Percentiles rank a stretch among this genome's conserved stretches.
phyloP scores from a whole-genome alignment of 306 rosid species.

The Corylus heterophylla region DNA sequence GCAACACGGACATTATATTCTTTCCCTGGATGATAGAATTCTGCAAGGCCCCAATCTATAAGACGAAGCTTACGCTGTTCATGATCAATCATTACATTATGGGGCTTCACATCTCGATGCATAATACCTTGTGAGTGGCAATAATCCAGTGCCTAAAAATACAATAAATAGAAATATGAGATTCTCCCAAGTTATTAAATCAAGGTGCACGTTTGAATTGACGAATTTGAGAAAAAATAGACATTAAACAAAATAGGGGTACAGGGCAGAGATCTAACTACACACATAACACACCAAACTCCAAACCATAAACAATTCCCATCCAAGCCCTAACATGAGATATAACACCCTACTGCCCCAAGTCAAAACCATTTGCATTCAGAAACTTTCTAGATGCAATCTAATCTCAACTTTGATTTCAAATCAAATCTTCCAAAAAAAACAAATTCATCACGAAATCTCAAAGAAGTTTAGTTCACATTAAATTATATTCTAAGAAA shows the following conservation, averaged over 20 bases:
- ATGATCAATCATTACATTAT: slow-evolving; percentile 65
- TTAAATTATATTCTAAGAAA: neutral
- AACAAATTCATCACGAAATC: neutral
- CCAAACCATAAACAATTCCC: too few species aligned
- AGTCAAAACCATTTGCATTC: neutral
- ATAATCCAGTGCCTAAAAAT: slow-evolving; percentile 52
- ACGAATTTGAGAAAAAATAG: neutral
- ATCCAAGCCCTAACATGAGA: neutral
- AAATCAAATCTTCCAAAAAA: neutral
- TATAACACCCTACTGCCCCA: neutral
- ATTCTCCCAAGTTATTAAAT: slow-evolving; percentile 12
- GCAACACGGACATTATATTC: slow-evolving; percentile 60
- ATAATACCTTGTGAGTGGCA: slow-evolving; percentile 68
- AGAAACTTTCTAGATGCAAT: neutral
- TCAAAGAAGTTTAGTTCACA: too few species aligned
- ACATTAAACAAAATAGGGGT: neutral
- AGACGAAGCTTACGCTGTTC: slow-evolving; percentile 64
- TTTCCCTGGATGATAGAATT: slow-evolving; percentile 57
- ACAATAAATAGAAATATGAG: neutral
- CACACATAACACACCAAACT: neutral
- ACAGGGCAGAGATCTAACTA: neutral
- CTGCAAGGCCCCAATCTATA: slow-evolving; percentile 35
- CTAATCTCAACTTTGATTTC: neutral
- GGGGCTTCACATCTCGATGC: slow-evolving; percentile 69
- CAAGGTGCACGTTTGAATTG: slow-evolving; percentile 17